Percentiles rank a stretch among this genome's conserved stretches.
These are phyloP conservation scores for Imleria badia DNA, from an alignment of 768 basidiomycete genomes.

Conservation along the genomic window DNA sequence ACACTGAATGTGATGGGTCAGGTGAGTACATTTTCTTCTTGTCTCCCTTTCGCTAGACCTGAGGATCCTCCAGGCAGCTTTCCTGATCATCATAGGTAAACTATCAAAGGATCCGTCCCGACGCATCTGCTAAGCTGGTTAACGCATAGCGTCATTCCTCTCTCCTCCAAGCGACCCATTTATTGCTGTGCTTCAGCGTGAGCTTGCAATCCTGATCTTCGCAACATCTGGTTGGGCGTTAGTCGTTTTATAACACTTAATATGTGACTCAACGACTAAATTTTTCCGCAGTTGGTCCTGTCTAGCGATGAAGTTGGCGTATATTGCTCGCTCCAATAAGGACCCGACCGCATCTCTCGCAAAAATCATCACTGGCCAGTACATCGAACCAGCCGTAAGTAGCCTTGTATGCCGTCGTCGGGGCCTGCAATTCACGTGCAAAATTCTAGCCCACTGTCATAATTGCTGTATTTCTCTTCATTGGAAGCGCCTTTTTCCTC, in stretches of 20 bases:
- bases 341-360: conserved; percentile 37
- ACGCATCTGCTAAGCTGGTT: background rate
- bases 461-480: conserved; percentile 59
- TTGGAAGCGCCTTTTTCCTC: conserved; percentile 55
- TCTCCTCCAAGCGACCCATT: conserved; percentile 71
- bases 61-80: conserved; percentile 48
- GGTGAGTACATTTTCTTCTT: conserved; percentile 32
- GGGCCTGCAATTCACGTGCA: background rate
- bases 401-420: background rate
- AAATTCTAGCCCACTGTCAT: conserved; percentile 53
- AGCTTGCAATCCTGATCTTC: conserved; percentile 52
- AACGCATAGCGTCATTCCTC: conserved; percentile 51
- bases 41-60: background rate
- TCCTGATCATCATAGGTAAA: conserved; percentile 62
- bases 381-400: conserved; percentile 50
- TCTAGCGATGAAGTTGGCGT: conserved; percentile 62
- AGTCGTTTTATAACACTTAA: conserved; percentile 24
- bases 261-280: background rate
- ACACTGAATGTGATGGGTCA: conserved; percentile 55
- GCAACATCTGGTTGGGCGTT: conserved; percentile 59
- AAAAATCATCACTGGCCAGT: conserved; percentile 50
- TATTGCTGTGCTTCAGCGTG: conserved; percentile 65
- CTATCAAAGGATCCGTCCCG: background rate
- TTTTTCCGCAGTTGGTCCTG: conserved; percentile 56
- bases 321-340: conserved; percentile 49